A percentile compares a stretch with the other conserved stretches of the same genome.
Evolutionary conservation across 768 basidiomycete species (phyloP).

Genomic region (Leccinum longicurvipes): DNA sequence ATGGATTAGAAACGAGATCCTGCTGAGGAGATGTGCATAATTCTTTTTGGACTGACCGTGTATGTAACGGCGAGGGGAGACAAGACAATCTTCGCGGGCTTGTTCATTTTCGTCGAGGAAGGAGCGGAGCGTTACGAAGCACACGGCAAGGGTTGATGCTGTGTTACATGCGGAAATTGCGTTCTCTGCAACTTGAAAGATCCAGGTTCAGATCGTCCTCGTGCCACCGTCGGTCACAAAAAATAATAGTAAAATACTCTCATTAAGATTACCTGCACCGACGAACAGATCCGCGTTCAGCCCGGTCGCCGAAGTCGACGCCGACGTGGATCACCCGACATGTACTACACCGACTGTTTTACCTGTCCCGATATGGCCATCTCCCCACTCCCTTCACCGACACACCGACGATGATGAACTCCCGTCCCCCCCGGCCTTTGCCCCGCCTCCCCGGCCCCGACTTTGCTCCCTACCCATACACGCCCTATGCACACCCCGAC

Average conservation of each 20-base stretch:
- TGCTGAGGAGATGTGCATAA: background rate
- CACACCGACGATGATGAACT: conserved; percentile 6
- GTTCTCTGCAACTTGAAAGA: conserved; percentile 17
- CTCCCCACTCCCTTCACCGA: background rate
- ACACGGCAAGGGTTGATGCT: conserved; percentile 11
- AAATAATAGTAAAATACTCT: background rate
- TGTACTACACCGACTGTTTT: background rate
- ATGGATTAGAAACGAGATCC: conserved; percentile 25
- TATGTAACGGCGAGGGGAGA: too few relatives aligned
- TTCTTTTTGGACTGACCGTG: conserved; percentile 21
- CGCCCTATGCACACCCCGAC: background rate
- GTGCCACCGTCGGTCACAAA: conserved; percentile 2
- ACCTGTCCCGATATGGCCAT: conserved; percentile 1
- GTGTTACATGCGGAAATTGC: conserved; percentile 33
- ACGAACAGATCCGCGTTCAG: too few relatives aligned
- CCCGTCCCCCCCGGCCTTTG: background rate
- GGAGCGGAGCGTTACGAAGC: conserved; percentile 16
- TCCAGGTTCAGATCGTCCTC: conserved; percentile 14
- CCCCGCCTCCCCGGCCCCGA: background rate
- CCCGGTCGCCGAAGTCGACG: too few relatives aligned
- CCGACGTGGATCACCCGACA: conserved; percentile 5
- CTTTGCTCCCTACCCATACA: background rate
- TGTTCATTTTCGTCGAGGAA: conserved; percentile 8
- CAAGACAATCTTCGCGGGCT: conserved; percentile 29
- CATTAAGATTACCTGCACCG: too few relatives aligned